Evolutionary conservation across 257 asterid species (phyloP).

Genomic region (Penstemon newberryi): DNA sequence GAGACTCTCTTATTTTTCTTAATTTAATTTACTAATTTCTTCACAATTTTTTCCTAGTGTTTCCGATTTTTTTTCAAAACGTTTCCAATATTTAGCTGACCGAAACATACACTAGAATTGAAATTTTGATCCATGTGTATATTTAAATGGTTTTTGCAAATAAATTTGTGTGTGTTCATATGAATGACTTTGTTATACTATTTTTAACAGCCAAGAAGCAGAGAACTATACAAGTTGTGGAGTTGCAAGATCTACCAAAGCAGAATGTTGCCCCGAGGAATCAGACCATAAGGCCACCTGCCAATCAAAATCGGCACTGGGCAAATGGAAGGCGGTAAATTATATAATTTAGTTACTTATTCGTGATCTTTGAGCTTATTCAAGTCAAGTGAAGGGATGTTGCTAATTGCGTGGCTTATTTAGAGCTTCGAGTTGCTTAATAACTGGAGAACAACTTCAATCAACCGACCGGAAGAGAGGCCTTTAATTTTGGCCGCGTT

Average conservation of each 20-base stretch:
- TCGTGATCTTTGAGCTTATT: conserved; percentile 23
- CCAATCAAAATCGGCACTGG: conserved; percentile 60
- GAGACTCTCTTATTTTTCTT: no score
- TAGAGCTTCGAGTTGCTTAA: conserved; percentile 23
- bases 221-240: conserved; percentile 83
- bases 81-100: no score
- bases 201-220: conserved; percentile 68
- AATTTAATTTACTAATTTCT: no score
- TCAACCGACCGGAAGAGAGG: conserved; percentile 13
- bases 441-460: conserved; percentile 4
- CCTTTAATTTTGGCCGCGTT: conserved; percentile 3
- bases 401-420: conserved; percentile 20
- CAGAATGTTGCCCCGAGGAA: conserved; percentile 52
- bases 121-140: no score
- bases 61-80: no score
- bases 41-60: no score
- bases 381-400: conserved; percentile 25
- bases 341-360: conserved; percentile 2
- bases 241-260: conserved; percentile 80
- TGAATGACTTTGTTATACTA: not conserved
- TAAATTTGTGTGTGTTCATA: no score
- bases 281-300: conserved; percentile 54
- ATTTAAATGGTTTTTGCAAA: no score
- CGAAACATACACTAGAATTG: no score
- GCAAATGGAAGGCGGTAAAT: conserved; percentile 57